Conservation (phyloP, 2,329 filamentous ascomycete genomes). For the Peltaster fructicola region DNA sequence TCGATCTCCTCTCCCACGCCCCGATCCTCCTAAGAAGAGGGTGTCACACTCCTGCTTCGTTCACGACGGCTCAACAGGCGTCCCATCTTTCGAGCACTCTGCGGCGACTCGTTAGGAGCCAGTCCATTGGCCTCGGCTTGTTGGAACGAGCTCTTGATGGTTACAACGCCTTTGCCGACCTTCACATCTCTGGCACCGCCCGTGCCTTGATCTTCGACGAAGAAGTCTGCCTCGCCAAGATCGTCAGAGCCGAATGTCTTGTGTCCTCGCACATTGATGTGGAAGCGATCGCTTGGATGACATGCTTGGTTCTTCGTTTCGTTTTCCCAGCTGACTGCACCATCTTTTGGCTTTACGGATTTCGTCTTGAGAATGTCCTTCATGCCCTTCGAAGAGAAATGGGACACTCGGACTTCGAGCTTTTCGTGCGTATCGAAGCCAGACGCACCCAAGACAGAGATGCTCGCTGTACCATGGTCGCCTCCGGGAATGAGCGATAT, state of each 20-base stretch:
- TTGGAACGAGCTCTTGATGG: slow-evolving; percentile 25
- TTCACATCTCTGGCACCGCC: slow-evolving; percentile 51
- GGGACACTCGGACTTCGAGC: slow-evolving; percentile 18
- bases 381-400: slow-evolving; percentile 36
- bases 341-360: slow-evolving; percentile 56
- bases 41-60: too few relatives aligned
- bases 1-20: too few relatives aligned
- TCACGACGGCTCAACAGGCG: too few relatives aligned
- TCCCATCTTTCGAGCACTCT: too few relatives aligned
- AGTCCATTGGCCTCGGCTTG: slow-evolving; percentile 12
- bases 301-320: too few relatives aligned
- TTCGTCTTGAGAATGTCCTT: slow-evolving; percentile 88
- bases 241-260: slow-evolving; percentile 71
- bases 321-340: slow-evolving; percentile 47
- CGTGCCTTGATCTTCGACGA: slow-evolving; percentile 63
- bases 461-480: slow-evolving; percentile 57
- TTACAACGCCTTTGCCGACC: slow-evolving; percentile 61
- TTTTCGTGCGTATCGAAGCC: slow-evolving; percentile 43
- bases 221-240: slow-evolving; percentile 74
- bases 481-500: slow-evolving; percentile 20
- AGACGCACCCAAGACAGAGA: slow-evolving; percentile 61
- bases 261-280: slow-evolving; percentile 70
- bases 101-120: too few relatives aligned
- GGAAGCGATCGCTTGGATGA: slow-evolving; percentile 78
- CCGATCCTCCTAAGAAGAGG: too few relatives aligned